Evolutionary conservation across 305 asterid genomes (phyloP).

Genomic region (Fraxinus xanthoxyloides): DNA sequence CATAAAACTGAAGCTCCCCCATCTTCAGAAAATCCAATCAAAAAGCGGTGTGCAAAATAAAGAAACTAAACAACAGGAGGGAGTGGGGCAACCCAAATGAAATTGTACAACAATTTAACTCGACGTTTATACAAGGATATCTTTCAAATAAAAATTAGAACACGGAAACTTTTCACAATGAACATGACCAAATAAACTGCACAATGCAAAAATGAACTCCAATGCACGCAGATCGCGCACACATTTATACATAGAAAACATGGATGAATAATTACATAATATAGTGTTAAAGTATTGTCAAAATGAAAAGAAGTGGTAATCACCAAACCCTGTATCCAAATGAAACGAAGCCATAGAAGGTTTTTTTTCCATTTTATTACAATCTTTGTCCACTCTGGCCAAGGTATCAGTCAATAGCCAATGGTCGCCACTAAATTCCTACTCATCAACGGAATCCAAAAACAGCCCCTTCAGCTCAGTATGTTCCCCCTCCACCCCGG

Average conservation of each 20-base stretch:
- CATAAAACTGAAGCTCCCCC: neutral
- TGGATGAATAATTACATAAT: neutral
- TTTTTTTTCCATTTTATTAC: neutral
- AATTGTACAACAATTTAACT: too few species aligned
- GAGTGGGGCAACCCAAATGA: too few species aligned
- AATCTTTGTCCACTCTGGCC: neutral
- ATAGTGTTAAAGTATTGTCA: neutral
- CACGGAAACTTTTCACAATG: neutral
- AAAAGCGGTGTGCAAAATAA: too few species aligned
- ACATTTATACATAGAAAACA: neutral
- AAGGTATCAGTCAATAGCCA: neutral
- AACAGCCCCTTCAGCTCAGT: neutral
- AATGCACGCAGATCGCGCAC: neutral
- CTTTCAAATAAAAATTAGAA: neutral
- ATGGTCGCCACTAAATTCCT: neutral
- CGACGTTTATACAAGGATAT: neutral
- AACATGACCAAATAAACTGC: neutral
- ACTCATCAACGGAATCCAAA: neutral
- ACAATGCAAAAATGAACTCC: neutral
- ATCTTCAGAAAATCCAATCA: slow-evolving; percentile 14
- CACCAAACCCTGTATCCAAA: neutral
- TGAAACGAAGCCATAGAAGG: too few species aligned
- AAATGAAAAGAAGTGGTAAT: slow-evolving; percentile 1
- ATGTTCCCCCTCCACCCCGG: neutral
- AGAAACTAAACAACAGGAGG: too few species aligned